Evolutionary conservation across 441 rosid genomes (phyloP).

Genomic region (Bruguiera hainesii): DNA sequence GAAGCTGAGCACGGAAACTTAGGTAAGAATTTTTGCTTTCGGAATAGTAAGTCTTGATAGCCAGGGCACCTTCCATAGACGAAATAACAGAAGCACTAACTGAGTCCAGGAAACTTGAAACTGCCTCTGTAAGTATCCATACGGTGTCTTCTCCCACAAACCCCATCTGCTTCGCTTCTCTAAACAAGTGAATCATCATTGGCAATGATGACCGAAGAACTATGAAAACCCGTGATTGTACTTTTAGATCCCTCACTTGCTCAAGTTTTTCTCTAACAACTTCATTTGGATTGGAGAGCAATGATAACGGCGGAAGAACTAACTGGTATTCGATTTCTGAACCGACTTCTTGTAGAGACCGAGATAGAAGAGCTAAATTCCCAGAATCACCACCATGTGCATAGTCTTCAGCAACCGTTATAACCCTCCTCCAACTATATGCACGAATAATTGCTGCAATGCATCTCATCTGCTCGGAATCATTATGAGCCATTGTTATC

Average conservation of each 20-base stretch:
- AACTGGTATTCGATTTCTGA: conserved; percentile 20
- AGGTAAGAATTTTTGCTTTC: conserved; percentile 17
- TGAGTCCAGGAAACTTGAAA: conserved; percentile 36
- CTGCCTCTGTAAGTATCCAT: conserved; percentile 42
- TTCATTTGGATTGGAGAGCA: conserved; percentile 18
- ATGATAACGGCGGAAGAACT: conserved; percentile 28
- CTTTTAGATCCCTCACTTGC: conserved; percentile 18
- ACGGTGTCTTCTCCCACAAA: conserved; percentile 34
- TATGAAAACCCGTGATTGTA: conserved; percentile 40
- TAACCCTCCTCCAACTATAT: conserved; percentile 28
- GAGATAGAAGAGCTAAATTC: conserved; percentile 15
- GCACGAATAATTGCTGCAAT: conserved; percentile 25
- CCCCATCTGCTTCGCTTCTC: conserved; percentile 37
- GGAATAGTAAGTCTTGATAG: conserved; percentile 31
- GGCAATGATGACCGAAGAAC: conserved; percentile 42
- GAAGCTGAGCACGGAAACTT: conserved; percentile 28
- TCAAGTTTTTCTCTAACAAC: conserved; percentile 25
- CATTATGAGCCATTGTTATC: conserved; percentile 25
- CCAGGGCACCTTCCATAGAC: conserved; percentile 47
- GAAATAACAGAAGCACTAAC: conserved; percentile 33
- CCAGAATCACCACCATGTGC: conserved; percentile 25
- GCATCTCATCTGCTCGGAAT: conserved; percentile 28
- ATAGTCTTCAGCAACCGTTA: conserved; percentile 32
- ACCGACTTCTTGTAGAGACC: conserved; percentile 8
- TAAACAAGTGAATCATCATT: conserved; percentile 35